Conservation (phyloP, 129 eudicot species). For the Rutidosis leptorrhynchoides region DNA sequence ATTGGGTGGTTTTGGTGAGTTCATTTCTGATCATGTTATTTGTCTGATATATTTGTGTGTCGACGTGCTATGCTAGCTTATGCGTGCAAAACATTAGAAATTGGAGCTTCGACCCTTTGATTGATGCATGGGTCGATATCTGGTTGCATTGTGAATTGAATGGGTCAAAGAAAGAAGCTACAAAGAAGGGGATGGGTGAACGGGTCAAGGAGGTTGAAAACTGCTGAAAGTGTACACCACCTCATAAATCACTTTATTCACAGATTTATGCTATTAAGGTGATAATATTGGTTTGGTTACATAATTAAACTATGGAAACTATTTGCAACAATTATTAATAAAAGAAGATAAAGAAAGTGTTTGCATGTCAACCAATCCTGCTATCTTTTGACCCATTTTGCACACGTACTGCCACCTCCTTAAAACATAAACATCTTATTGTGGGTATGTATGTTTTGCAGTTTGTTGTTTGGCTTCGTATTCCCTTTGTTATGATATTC, state of each 20-base stretch:
- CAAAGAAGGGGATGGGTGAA: not conserved
- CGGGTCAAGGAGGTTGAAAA: not conserved
- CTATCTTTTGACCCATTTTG: not conserved
- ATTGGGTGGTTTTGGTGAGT: constrained; percentile 88
- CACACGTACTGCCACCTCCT: not conserved
- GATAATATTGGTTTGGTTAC: not conserved
- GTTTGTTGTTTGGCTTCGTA: constrained; percentile 55
- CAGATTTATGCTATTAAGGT: not conserved
- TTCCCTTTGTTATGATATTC: constrained; percentile 73
- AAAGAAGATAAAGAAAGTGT: not conserved
- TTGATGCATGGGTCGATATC: not conserved
- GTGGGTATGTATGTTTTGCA: constrained; percentile 28
- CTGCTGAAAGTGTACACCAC: not conserved
- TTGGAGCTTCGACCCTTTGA: not conserved
- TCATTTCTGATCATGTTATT: not conserved
- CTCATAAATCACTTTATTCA: not conserved
- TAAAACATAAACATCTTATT: not conserved
- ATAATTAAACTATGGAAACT: not conserved
- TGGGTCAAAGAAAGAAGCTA: not conserved
- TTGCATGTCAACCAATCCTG: not conserved
- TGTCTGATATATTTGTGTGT: not conserved
- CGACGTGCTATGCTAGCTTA: not conserved
- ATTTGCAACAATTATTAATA: not conserved
- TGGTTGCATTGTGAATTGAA: not conserved
- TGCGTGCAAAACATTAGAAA: not conserved